A percentile compares a stretch with the other conserved stretches of the same genome.
phyloP scores from a whole-genome alignment of 2,329 filamentous ascomycete species.

The Clarireedia homoeocarpa region DNA sequence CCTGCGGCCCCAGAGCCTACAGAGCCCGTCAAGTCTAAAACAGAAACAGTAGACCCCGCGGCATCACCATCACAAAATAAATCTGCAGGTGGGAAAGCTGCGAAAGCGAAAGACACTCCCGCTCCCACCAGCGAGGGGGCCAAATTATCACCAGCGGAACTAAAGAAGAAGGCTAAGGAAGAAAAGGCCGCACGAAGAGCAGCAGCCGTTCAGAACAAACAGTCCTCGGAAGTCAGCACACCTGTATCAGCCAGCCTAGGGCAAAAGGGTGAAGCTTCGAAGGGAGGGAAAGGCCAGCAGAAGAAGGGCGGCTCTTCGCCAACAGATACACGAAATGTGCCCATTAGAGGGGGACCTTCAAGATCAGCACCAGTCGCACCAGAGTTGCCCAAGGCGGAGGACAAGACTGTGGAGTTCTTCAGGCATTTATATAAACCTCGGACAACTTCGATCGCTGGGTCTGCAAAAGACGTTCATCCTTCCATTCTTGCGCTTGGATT shows the following conservation, averaged over 20 bases:
- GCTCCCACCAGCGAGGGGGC: constrained; percentile 20
- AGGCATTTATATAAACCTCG: constrained; percentile 74
- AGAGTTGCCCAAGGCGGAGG: constrained; percentile 47
- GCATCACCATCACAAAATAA: constrained; percentile 9
- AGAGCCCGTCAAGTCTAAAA: constrained; percentile 6
- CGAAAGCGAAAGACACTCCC: constrained; percentile 9
- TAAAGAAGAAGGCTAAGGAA: constrained; percentile 84
- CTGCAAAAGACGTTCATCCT: constrained; percentile 71
- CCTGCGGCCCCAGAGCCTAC: constrained; percentile 9
- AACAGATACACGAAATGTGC: constrained; percentile 21
- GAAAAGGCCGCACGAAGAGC: constrained; percentile 85
- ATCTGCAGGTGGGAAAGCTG: constrained; percentile 8
- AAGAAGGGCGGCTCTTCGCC: constrained; percentile 27
- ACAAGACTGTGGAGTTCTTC: constrained; percentile 68
- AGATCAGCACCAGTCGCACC: constrained; percentile 29
- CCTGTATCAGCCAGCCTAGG: constrained; percentile 12
- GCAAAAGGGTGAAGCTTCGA: constrained; percentile 26
- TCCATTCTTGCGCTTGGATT: constrained; percentile 78
- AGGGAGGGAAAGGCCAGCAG: constrained; percentile 32
- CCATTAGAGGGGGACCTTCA: constrained; percentile 21
- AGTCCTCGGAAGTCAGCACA: constrained; percentile 31
- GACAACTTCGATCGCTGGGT: constrained; percentile 53
- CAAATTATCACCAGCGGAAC: constrained; percentile 50
- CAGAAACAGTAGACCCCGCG: background rate
- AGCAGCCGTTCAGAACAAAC: constrained; percentile 51